A percentile compares a stretch with the other conserved stretches of the same genome.
phyloP scores from a whole-genome alignment of 495 filamentous ascomycete species.

The Penicillium silybi region DNA sequence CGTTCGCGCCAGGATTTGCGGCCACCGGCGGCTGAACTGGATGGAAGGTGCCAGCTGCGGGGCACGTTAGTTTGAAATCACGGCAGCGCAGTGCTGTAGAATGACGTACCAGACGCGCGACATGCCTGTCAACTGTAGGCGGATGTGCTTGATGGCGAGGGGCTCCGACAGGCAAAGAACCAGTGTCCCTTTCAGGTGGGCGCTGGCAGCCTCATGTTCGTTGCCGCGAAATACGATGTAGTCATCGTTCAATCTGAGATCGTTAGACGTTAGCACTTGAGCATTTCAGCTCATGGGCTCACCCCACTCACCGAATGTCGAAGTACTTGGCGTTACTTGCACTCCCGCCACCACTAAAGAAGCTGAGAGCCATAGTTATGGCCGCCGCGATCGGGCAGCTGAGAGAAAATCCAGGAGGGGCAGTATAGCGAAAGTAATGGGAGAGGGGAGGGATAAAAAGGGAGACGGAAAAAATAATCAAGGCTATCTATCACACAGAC shows the following conservation, averaged over 20 bases:
- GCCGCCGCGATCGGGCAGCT: slow-evolving; percentile 22
- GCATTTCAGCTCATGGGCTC: not conserved
- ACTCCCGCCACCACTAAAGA: slow-evolving; percentile 46
- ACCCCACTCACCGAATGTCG: slow-evolving; percentile 48
- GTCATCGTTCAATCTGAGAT: slow-evolving; percentile 68
- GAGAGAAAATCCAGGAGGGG: not conserved
- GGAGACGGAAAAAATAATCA: slow-evolving; percentile 1
- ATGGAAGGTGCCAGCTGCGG: slow-evolving; percentile 46
- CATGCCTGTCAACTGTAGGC: slow-evolving; percentile 66
- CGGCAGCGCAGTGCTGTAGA: not conserved
- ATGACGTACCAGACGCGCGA: slow-evolving; percentile 63
- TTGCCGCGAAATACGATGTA: slow-evolving; percentile 74
- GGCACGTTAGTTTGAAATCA: slow-evolving; percentile 6
- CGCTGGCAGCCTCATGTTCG: slow-evolving; percentile 71
- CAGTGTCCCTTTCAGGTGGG: slow-evolving; percentile 67
- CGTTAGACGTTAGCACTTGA: slow-evolving; percentile 2
- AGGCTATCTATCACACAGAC: slow-evolving; percentile 10
- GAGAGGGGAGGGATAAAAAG: not conserved
- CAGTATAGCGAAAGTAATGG: not conserved
- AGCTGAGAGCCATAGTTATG: slow-evolving; percentile 46
- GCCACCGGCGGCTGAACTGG: slow-evolving; percentile 40
- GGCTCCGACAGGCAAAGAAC: slow-evolving; percentile 69
- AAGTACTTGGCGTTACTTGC: slow-evolving; percentile 52
- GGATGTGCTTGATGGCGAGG: slow-evolving; percentile 67
- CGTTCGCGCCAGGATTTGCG: slow-evolving; percentile 49